Base-by-base conservation (phyloP, 2,329 filamentous ascomycete species). In the Orbilia quercus region DNA sequence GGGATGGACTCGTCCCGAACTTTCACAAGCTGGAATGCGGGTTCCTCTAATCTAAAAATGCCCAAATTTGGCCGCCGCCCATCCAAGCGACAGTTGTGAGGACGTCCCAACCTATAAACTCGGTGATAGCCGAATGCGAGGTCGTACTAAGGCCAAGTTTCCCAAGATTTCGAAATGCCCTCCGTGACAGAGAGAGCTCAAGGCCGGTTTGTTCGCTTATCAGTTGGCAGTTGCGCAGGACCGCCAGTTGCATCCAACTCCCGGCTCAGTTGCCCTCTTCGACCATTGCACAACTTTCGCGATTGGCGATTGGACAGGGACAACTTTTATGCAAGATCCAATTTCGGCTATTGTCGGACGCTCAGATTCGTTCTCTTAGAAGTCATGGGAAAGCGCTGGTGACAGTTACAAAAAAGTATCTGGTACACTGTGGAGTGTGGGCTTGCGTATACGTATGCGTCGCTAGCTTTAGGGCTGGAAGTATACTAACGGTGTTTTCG, bases 301-400 rank as follows among this genome's bases (percentile, higher is more conserved):
- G 69, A 73, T 73, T 73, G 48, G 55, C 54, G 45, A 54, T 59
- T 65, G 59, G 67, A 38, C 59, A 65, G 42, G 59, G 67, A 57
- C 23, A 18, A 28, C 16, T 5, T 60, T 59, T 42, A 66, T 64
- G 60, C 62, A 73, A 58, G 63, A 60, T 60, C 67, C 47, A 64
- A 48, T 67, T 73, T 73, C 69, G 69, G 69, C 55, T 73, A 73
- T 73, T 66, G 38, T 73, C 69, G 69, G 69, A 48, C 69, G 60
- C 69, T 31, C 53, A 50, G 45, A n/a, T 22, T 42, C 22, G 20
- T 31, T 22, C 48, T 40, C 25, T 47, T 31, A 53, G 16, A 22
- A n/a, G 6, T 22, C 40, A 28, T 51, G 22, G 53, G 53, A 23
- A 51, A 45, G 20, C 23, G 36, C 53, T 28, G 23, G n/a, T 48